Conservation (phyloP, 306 rosid genomes). For the Luffa acutangula region DNA sequence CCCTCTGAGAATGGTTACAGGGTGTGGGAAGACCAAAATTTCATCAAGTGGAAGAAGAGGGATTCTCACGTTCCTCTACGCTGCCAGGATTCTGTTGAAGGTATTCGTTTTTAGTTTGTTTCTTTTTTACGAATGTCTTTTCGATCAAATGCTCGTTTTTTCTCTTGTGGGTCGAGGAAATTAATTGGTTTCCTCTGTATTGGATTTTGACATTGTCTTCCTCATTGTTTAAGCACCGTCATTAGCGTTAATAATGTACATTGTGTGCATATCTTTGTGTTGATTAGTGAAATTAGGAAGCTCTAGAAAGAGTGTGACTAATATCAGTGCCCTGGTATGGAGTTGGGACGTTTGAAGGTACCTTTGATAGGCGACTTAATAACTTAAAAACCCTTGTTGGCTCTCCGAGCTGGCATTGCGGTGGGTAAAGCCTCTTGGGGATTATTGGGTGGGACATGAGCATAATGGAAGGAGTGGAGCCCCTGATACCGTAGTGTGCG, state of each 20-base stretch:
- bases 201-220: neutral
- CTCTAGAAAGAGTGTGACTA: neutral
- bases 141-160: neutral
- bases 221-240: neutral
- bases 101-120: constrained; percentile 15
- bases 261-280: neutral
- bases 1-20: constrained; percentile 42
- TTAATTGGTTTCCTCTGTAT: neutral
- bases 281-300: neutral
- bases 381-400: neutral
- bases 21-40: constrained; percentile 82
- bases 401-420: neutral
- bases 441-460: neutral
- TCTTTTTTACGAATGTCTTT: neutral
- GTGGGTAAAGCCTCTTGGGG: neutral
- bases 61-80: constrained; percentile 76
- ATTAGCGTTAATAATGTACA: neutral
- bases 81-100: constrained; percentile 86
- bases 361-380: neutral
- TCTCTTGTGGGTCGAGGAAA: neutral
- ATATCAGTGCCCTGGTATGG: neutral
- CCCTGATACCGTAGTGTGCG: neutral
- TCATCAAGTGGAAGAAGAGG: constrained; percentile 88
- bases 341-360: neutral
- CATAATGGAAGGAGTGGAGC: neutral